A percentile compares a stretch with the other conserved stretches of the same genome.
Evolutionary conservation across 768 basidiomycete genomes (phyloP).

Genomic region (Scleroderma bovista): DNA sequence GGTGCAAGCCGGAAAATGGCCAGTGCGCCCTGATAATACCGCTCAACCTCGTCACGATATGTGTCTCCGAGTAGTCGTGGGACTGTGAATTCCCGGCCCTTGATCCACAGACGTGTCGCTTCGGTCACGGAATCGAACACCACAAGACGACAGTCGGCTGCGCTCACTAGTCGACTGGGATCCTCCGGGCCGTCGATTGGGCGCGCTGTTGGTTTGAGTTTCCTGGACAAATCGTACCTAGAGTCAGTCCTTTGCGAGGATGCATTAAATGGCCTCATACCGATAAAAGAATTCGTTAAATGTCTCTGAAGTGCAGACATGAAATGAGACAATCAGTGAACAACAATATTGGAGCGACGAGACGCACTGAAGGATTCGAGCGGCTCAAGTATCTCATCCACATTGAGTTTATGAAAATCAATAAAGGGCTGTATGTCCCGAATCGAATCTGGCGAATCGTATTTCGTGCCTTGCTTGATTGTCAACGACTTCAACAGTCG

Average conservation of each 20-base stretch:
- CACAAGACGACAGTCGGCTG: slow-evolving; percentile 97
- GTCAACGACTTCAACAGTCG: slow-evolving; percentile 84
- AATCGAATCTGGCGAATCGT: slow-evolving; percentile 80
- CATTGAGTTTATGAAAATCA: slow-evolving; percentile 80
- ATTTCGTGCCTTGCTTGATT: slow-evolving; percentile 92
- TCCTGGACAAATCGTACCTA: slow-evolving; percentile 39
- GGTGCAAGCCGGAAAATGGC: slow-evolving; percentile 91
- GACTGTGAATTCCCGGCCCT: slow-evolving; percentile 90
- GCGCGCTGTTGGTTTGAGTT: slow-evolving; percentile 79
- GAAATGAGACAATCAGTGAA: neutral
- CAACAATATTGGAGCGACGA: neutral
- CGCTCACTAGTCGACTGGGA: slow-evolving; percentile 73
- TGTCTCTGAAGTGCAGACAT: slow-evolving; percentile 46
- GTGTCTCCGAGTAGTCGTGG: slow-evolving; percentile 71
- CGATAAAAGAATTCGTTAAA: slow-evolving; percentile 94
- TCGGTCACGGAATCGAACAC: slow-evolving; percentile 81
- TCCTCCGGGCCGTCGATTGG: slow-evolving; percentile 70
- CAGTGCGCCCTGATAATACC: slow-evolving; percentile 75
- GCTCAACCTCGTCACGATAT: slow-evolving; percentile 64
- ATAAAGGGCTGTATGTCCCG: slow-evolving; percentile 85
- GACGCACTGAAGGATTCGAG: slow-evolving; percentile 74
- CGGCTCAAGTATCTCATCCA: slow-evolving; percentile 80
- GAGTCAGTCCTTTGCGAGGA: neutral
- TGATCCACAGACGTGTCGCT: slow-evolving; percentile 93
- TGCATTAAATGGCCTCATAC: slow-evolving; percentile 23